These are phyloP conservation scores for Pseudofabraea citricarpa DNA, from an alignment of 2,329 filamentous ascomycete species.

Conservation along the genomic window DNA sequence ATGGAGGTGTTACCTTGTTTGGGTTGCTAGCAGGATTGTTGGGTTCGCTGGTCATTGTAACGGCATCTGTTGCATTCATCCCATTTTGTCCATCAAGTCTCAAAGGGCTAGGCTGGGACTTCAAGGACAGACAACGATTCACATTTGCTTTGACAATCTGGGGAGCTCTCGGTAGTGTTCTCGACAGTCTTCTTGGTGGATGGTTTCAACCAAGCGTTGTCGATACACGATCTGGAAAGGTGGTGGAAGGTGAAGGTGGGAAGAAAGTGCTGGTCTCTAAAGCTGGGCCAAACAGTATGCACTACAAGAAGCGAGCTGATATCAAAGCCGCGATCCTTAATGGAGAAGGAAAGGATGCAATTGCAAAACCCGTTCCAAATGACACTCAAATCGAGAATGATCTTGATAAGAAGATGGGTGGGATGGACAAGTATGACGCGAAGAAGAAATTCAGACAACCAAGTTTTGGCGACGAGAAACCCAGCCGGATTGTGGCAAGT, in stretches of 20 bases:
- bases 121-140: slow-evolving; percentile 45
- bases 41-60: slow-evolving; percentile 65
- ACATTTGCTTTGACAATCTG: slow-evolving; percentile 57
- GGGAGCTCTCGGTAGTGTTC: slow-evolving; percentile 73
- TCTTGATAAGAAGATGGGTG: slow-evolving; percentile 29
- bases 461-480: slow-evolving; percentile 51
- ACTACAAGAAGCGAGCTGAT: slow-evolving; percentile 30
- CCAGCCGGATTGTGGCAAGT: slow-evolving; percentile 49
- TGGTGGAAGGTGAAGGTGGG: slow-evolving; percentile 83
- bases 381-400: slow-evolving; percentile 32
- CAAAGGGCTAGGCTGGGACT: slow-evolving; percentile 41
- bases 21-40: slow-evolving; percentile 71
- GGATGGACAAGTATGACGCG: slow-evolving; percentile 44
- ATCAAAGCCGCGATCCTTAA: slow-evolving; percentile 37
- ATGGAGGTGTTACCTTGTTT: slow-evolving; percentile 78
- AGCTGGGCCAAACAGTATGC: slow-evolving; percentile 22
- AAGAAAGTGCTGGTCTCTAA: slow-evolving; percentile 45
- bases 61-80: slow-evolving; percentile 58
- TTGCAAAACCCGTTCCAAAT: slow-evolving; percentile 33
- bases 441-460: slow-evolving; percentile 44
- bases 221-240: slow-evolving; percentile 77
- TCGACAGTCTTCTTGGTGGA: slow-evolving; percentile 86
- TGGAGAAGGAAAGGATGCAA: slow-evolving; percentile 39
- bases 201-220: slow-evolving; percentile 81
- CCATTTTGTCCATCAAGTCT: slow-evolving; percentile 53